A percentile compares a stretch with the other conserved stretches of the same genome.
Evolutionary conservation across 805 yeast genomes (phyloP).

Genomic region (Hanseniaspora thailandica): DNA sequence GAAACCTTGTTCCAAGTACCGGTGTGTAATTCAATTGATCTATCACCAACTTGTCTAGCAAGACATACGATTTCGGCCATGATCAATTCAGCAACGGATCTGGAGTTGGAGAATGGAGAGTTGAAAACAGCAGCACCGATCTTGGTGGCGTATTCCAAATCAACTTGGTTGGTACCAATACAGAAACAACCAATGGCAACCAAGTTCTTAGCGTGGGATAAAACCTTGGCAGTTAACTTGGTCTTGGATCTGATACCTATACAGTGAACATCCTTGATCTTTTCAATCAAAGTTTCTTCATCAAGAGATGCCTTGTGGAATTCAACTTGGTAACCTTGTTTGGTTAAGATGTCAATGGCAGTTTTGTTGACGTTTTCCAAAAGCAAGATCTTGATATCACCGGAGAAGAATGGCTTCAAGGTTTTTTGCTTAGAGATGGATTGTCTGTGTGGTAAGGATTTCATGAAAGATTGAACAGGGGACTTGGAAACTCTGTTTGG

Average conservation of each 20-base stretch:
- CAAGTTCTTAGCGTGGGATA: slow-evolving; percentile 78
- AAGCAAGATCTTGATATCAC: slow-evolving; percentile 81
- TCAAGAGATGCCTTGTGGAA: slow-evolving; percentile 78
- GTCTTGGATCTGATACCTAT: slow-evolving; percentile 98
- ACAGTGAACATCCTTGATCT: slow-evolving; percentile 87
- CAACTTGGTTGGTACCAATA: slow-evolving; percentile 97
- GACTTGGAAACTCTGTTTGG: slow-evolving; percentile 72
- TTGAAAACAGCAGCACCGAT: slow-evolving; percentile 93
- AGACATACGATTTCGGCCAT: slow-evolving; percentile 87
- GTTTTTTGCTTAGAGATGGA: slow-evolving; percentile 46
- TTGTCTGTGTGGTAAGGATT: slow-evolving; percentile 35
- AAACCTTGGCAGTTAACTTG: slow-evolving; percentile 63
- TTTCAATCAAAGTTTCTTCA: slow-evolving; percentile 88
- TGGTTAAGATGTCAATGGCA: slow-evolving; percentile 71
- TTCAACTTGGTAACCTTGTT: slow-evolving; percentile 96
- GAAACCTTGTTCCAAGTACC: slow-evolving; percentile 97
- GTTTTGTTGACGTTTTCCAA: slow-evolving; percentile 90
- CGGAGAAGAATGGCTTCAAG: slow-evolving; percentile 88
- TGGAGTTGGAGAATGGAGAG: slow-evolving; percentile 96
- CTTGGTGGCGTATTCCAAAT: slow-evolving; percentile 80
- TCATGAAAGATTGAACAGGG: slow-evolving; percentile 62
- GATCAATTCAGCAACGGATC: slow-evolving; percentile 96
- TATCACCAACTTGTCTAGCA: slow-evolving; percentile 94
- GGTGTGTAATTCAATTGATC: slow-evolving; percentile 88
- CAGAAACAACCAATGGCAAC: slow-evolving; percentile 95